Base-by-base conservation (phyloP, 768 basidiomycete species). In the Macrolepiota fuliginosa region DNA sequence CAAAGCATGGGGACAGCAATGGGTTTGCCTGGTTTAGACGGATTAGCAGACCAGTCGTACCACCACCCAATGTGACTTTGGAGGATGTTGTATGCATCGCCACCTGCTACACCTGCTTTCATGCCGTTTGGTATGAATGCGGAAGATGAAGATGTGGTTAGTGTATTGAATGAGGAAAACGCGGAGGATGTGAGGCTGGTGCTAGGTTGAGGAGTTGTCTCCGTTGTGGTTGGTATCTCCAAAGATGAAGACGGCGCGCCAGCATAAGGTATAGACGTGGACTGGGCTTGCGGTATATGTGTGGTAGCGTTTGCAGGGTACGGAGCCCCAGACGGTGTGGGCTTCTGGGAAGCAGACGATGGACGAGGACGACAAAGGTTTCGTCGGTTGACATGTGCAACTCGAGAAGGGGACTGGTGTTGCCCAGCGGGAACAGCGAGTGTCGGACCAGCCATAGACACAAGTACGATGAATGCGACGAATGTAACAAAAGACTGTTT, bases 1-100 rank as follows among this genome's bases (percentile, higher is more conserved):
- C 80, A 80, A 4, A 81, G 75, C 80, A 81, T 81, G 17, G 79
- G 78, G 7, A 81, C 77, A 3, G 73, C 71, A 40, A 80, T 72
- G 12, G 77, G 74, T 46, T 64, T 70, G n/a, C 78, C 77, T 11
- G 73, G 63, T 67, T 77, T 76, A 1, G 71, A 72, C 1, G 79
- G 80, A 49, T 72, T 72, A 1, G 79, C 78, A 9, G 79, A 71
- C 79, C 80, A 81, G 65, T 81, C 80, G 58, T 80, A 80, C 77
- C 77, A 81, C 79, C 79, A 81, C 15, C 80, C 79, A 42, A 81
- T 77, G 66, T 79, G 76, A 64, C 74, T 68, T 54, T 76, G 70
- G 53, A 81, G 63, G 58, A 63, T 71, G n/a, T 71, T 65, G 62
- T 75, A 77, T 11, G 78, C 75, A 58, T 81, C 76, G 0, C 79